These are phyloP conservation scores for Pterula multifida DNA, from an alignment of 1,284 basidiomycete species.

Conservation along the genomic window DNA sequence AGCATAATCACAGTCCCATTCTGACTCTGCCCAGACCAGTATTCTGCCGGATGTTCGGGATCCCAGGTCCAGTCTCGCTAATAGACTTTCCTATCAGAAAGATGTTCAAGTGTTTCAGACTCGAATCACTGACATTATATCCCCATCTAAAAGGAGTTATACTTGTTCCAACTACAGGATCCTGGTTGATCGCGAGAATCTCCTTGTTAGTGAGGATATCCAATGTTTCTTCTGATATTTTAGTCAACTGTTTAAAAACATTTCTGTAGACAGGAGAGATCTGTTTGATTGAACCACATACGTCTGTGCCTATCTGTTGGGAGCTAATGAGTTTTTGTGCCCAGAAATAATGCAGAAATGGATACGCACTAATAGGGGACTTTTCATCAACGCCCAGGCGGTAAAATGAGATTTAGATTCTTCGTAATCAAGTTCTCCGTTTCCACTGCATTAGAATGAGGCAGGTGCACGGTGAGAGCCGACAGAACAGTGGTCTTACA, in stretches of 20 bases:
- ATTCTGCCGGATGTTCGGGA: conserved; percentile 38
- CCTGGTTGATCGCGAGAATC: conserved; percentile 60
- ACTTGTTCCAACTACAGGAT: conserved; percentile 45
- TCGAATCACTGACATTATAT: conserved; percentile 28
- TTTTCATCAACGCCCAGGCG: conserved; percentile 36
- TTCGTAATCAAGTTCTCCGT: conserved; percentile 27
- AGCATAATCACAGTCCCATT: conserved; percentile 48
- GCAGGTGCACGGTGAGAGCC: too few species aligned
- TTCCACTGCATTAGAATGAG: conserved; percentile 20
- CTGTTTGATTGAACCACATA: conserved; percentile 17
- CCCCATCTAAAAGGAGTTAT: conserved; percentile 62
- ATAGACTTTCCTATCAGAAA: background rate
- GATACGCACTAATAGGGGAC: conserved; percentile 23
- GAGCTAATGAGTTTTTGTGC: too few species aligned
- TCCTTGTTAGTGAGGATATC: conserved; percentile 48
- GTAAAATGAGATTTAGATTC: conserved; percentile 35
- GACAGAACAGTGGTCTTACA: background rate
- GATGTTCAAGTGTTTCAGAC: background rate
- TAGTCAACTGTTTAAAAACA: conserved; percentile 28
- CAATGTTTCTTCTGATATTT: conserved; percentile 33
- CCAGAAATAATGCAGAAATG: background rate
- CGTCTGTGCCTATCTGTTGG: conserved; percentile 21
- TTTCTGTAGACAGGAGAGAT: background rate
- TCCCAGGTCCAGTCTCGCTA: conserved; percentile 42
- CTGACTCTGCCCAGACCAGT: conserved; percentile 44